These are phyloP conservation scores for Asterochloris erici DNA, from an alignment of 139 green algal genomes.

Conservation along the genomic window DNA sequence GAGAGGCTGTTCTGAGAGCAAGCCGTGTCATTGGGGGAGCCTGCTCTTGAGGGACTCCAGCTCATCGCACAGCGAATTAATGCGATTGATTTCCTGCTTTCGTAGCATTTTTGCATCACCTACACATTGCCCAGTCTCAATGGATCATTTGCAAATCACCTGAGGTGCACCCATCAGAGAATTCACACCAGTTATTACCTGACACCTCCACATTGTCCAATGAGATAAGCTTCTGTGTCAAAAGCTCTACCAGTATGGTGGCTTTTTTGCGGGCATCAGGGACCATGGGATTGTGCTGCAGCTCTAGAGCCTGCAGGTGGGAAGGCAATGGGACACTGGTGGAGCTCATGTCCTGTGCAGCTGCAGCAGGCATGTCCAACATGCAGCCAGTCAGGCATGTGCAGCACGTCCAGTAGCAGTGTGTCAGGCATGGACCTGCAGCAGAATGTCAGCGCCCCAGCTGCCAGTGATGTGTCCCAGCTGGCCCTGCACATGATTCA, in stretches of 20 bases:
- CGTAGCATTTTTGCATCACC: conserved; percentile 8
- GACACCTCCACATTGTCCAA: conserved; percentile 22
- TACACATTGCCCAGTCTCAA: background rate
- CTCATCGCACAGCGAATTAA: conserved; percentile 17
- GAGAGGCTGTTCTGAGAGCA: too few relatives aligned
- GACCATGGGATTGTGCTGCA: background rate
- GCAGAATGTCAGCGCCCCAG: too few relatives aligned
- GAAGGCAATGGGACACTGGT: background rate
- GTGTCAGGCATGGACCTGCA: too few relatives aligned
- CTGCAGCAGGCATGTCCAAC: background rate
- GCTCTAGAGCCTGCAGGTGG: background rate
- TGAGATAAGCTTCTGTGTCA: conserved; percentile 24
- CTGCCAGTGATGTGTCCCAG: too few relatives aligned
- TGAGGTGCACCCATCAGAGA: background rate
- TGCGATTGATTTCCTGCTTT: conserved; percentile 20
- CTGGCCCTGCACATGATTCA: too few relatives aligned
- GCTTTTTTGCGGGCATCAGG: conserved; percentile 2
- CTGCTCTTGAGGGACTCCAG: conserved; percentile 14
- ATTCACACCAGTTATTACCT: background rate
- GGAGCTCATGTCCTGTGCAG: background rate
- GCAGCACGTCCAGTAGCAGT: background rate
- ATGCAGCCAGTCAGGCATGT: background rate
- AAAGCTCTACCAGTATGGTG: background rate
- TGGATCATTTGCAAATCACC: background rate
- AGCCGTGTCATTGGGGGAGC: too few relatives aligned